Conservation (phyloP, 2,329 filamentous ascomycete genomes). For the Eutypella sp. region DNA sequence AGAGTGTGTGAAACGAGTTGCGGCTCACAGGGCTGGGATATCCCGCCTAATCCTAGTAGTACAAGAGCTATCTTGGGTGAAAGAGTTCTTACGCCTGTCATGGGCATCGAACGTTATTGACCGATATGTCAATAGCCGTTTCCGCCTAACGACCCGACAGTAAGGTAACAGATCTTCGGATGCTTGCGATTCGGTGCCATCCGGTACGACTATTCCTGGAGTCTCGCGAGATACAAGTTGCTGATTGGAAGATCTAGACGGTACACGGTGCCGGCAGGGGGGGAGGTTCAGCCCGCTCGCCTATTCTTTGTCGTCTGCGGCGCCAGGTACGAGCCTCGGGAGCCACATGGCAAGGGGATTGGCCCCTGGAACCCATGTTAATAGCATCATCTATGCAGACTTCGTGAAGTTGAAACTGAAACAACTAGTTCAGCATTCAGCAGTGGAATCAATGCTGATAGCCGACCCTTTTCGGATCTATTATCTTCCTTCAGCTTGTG, state of each 20-base stretch:
- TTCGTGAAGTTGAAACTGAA: neutral
- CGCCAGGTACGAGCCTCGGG: too few relatives aligned
- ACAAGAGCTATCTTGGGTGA: neutral
- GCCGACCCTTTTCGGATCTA: neutral
- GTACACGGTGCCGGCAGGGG: neutral
- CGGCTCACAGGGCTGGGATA: neutral
- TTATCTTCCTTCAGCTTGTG: neutral
- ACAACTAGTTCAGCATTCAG: neutral
- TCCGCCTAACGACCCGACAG: neutral
- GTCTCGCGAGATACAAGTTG: neutral
- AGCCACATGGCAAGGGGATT: neutral
- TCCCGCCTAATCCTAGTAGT: neutral
- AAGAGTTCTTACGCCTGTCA: neutral
- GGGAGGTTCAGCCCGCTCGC: neutral
- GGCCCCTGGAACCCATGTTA: neutral
- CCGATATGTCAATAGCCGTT: too few relatives aligned
- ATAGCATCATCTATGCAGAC: neutral
- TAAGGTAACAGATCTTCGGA: neutral
- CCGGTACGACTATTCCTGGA: neutral
- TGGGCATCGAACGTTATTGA: neutral
- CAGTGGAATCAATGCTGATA: neutral
- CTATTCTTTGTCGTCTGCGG: neutral
- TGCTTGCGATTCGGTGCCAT: neutral
- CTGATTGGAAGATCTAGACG: neutral
- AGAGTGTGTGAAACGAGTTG: neutral